Evolutionary conservation across 768 basidiomycete species (phyloP).

Genomic region (Suillus subaureus): DNA sequence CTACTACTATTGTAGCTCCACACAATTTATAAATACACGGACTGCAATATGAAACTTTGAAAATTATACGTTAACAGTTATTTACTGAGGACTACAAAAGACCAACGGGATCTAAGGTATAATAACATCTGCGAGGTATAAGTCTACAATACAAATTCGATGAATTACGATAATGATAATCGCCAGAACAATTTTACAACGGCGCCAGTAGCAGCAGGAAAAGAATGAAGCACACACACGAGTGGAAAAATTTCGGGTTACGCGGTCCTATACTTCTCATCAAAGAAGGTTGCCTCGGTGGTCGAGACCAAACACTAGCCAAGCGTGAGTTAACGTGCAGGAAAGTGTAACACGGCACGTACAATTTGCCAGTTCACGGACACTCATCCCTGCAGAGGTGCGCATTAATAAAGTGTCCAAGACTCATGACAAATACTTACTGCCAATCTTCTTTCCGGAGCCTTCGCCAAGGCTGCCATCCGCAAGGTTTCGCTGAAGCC

Average conservation of each 20-base stretch:
- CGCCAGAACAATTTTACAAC: not conserved
- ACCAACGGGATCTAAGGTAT: not conserved
- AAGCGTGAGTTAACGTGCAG: constrained; percentile 3
- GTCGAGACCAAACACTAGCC: constrained; percentile 31
- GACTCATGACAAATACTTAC: constrained; percentile 36
- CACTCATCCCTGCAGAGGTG: constrained; percentile 40
- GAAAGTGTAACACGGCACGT: constrained; percentile 6
- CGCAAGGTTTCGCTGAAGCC: constrained; percentile 44
- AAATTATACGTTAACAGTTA: not conserved
- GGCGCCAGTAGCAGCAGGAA: not conserved
- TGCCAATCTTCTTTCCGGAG: constrained; percentile 55
- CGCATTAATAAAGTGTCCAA: not conserved
- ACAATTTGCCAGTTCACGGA: constrained; percentile 51
- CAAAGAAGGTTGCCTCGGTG: constrained; percentile 19
- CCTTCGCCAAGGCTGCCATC: constrained; percentile 68
- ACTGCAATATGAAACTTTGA: not conserved
- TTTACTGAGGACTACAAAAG: not conserved
- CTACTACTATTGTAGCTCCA: not conserved
- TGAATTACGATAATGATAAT: constrained; percentile 1
- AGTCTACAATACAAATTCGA: not conserved
- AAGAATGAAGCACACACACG: constrained; percentile 5
- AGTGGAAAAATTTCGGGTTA: not conserved
- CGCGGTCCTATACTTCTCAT: not conserved
- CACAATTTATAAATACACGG: not conserved
- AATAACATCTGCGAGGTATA: not conserved